Evolutionary conservation across 805 yeast species (phyloP), one percentile per base, ranked within the genome.

Genomic region (Kuraishia ogatae): DNA sequence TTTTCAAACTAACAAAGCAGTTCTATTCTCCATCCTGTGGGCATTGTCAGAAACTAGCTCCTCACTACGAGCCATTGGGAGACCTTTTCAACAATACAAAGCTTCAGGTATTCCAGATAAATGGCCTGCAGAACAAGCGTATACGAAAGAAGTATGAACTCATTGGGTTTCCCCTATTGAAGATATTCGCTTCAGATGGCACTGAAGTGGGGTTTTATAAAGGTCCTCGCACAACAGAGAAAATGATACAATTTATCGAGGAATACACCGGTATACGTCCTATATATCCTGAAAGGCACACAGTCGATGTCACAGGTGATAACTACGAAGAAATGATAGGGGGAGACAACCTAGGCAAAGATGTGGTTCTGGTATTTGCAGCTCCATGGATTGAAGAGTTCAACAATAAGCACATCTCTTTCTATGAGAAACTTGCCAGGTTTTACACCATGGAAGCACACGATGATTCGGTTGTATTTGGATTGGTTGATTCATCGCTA

Each of bases 91-190:
- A 75, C 35, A 67, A 69, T 50, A 63, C 72, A 3, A 59, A 61
- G 7, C 60, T 76, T 2, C 71, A 70, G 53, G 62, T 75, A 2
- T 69, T 69, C 26, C 72, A 66, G 58, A 61, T 73, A 13, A 67
- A 73, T 39, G 77, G 70, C 1, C 62, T 65, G 13, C 55, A 60
- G 13, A 71, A 71, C 58, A 64, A 62, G 43, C 62, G 72, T 19
- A 64, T 80, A 6, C 66, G 75, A 46, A 61, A 60, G 39, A 63
- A 74, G 51, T 80, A 80, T 56, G 60, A 62, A 17, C 68, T 83
- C 2, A 57, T 60, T 11, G 73, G 71, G 20, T 83, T 71, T 62
- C 89, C 89, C 1, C 69, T 77, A 0, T 56, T 83, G 52, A 73
- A 51, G 49, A 19, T 53, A 2, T 75, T 79, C 57, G 66, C 75